These are phyloP conservation scores for Triticum timopheevii DNA, from an alignment of 176 grass and related monocot genomes.

Conservation along the genomic window DNA sequence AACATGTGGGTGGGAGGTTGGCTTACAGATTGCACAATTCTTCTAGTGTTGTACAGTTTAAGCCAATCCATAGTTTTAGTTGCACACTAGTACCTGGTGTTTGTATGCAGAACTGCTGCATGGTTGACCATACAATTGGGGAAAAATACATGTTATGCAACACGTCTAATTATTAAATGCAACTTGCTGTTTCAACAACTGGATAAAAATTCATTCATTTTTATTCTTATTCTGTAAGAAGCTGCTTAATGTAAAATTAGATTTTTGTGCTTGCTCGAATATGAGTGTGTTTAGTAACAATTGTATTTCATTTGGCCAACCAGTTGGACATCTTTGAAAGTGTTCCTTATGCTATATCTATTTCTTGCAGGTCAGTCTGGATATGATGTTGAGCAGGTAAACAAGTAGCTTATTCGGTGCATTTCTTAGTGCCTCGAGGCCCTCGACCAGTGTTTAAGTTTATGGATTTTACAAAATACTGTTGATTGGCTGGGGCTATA, in stretches of 20 bases:
- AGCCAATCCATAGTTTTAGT: background rate
- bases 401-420: background rate
- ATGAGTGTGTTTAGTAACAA: background rate
- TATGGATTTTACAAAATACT: background rate
- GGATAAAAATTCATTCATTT: background rate
- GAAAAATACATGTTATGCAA: background rate
- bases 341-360: slow-evolving; percentile 10
- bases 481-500: background rate
- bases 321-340: background rate
- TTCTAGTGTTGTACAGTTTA: background rate
- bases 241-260: background rate
- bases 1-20: background rate
- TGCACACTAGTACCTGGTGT: background rate
- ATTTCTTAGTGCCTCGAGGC: background rate
- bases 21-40: slow-evolving; percentile 9
- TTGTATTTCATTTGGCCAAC: background rate
- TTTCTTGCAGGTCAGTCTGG: slow-evolving; percentile 73
- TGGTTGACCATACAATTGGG: background rate
- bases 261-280: background rate
- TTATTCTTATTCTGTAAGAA: background rate
- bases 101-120: background rate
- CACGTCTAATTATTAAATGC: background rate
- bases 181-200: background rate
- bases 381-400: slow-evolving; percentile 76
- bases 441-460: slow-evolving; percentile 2